Percentiles rank a stretch among this genome's conserved stretches.
These are phyloP conservation scores for Lasiosphaeris hirsuta DNA, from an alignment of 495 filamentous ascomycete genomes.

Conservation along the genomic window DNA sequence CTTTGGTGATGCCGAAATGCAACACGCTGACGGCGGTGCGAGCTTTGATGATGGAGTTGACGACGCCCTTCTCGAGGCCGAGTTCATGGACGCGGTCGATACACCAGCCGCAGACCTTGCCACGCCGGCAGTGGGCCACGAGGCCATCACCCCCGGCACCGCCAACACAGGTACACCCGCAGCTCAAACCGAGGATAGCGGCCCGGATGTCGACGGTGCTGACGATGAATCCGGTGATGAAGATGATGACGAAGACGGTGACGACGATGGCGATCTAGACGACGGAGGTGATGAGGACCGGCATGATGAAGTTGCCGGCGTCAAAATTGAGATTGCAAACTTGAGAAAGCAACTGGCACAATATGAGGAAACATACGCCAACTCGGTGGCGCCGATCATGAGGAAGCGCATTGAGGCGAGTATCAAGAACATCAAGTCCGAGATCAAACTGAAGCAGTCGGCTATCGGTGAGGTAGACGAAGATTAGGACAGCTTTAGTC, in stretches of 20 bases:
- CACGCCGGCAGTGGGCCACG: slow-evolving; percentile 33
- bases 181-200: slow-evolving; percentile 28
- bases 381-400: slow-evolving; percentile 45
- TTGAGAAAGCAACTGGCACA: slow-evolving; percentile 44
- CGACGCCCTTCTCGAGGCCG: slow-evolving; percentile 41
- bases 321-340: slow-evolving; percentile 54
- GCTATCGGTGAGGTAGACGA: slow-evolving; percentile 49
- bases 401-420: slow-evolving; percentile 51
- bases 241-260: slow-evolving; percentile 48
- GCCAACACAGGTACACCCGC: slow-evolving; percentile 29
- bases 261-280: slow-evolving; percentile 43
- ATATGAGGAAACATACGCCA: slow-evolving; percentile 35
- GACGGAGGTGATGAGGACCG: slow-evolving; percentile 47
- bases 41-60: slow-evolving; percentile 21
- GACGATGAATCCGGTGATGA: slow-evolving; percentile 44
- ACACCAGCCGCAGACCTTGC: slow-evolving; percentile 27
- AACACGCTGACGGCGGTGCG: slow-evolving; percentile 31
- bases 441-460: slow-evolving; percentile 57
- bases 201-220: slow-evolving; percentile 43
- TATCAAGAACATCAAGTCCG: slow-evolving; percentile 50
- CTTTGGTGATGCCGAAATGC: slow-evolving; percentile 40
- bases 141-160: slow-evolving; percentile 39
- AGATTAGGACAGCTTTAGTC: slow-evolving; percentile 12
- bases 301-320: slow-evolving; percentile 44
- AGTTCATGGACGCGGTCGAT: slow-evolving; percentile 28